Evolutionary conservation across 257 asterid species (phyloP), one percentile per base, ranked within the genome.

Genomic region (Prunella vulgaris): DNA sequence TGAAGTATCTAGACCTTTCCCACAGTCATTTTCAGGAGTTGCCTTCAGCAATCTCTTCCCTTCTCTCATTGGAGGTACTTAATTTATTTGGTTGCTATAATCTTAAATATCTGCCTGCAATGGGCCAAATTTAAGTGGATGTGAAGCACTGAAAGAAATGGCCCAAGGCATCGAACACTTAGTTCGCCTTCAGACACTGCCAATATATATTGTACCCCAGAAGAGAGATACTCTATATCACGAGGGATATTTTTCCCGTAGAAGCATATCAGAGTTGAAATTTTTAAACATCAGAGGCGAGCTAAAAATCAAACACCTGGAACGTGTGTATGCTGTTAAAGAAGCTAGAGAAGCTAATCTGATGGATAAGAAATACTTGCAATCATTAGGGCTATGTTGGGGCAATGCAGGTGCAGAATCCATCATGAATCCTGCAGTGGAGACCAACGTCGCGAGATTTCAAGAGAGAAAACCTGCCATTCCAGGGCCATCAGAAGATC

Each of bases 1-100:
- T 78, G 49, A 78, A 24, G 65, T 69, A 59, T 58, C 70, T 78
- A 35, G 82, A 78, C 30, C 66, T 78, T 25, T 75, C 80, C 52
- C 49, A 66, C 69, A 79, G 61, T 46, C 73, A 69, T 20, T 58
- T 80, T 53, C 61, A 58, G 21, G 20, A 54, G 15, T 66, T 75
- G 17, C 78, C 84, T 17, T 25, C 7, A 0, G 32, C 25, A n/a
- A 71, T 79, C 66, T 71, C 70, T 48, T 22, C 20, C 44, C 38
- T 79, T 18, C 5, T 1, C 72, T 66, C 44, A 44, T 60, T 79
- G 66, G 49, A 71, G 73, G 52, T 68, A 13, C 73, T 79, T 58
- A 76, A 71, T 56, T 48, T 79, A 62, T 57, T 52, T 2, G 66
- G 74, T 28, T 79, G 84, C 71, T 44, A 30, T 28, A 58, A 72